Base-by-base conservation (phyloP, 345 rosid genomes). In the Citrus inodora region DNA sequence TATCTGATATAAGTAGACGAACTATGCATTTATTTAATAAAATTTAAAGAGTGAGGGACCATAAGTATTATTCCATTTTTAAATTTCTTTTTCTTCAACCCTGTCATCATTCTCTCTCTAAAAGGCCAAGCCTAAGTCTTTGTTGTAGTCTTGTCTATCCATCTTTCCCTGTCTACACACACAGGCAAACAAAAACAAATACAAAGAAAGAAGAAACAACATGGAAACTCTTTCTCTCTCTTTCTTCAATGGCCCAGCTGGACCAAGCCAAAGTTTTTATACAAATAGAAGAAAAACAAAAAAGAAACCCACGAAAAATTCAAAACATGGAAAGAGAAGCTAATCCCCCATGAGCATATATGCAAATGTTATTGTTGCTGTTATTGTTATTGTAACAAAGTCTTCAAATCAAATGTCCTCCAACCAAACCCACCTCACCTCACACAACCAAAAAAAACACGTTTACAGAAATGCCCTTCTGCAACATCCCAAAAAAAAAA, bases 241-340 rank as follows among this genome's bases (percentile, higher is more conserved):
- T 83, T 35, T 81, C 88, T 80, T 69, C 85, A 82, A 85, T 88
- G 91, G 90, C 93, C 91, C 89, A 86, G 85, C 88, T 86, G 88
- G 89, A 85, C 88, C 89, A 85, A 83, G 82, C 82, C 78, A 79
- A 76, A 70, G 84, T 81, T 48, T 59, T 17, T 37, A 25, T 28
- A 6, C 27, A 8, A 55, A 68, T 71, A 76, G 76, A 70, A 73
- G 73, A 40, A 73, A 79, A 80, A 77, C 55, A 37, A 58, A 51
- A 61, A 27, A 48, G 56, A 30, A 30, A 59, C 60, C 73, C 51
- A 63, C 80, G 76, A 71, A 65, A 38, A 66, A 7, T 68, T 27
- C 73, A 42, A 78, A 61, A 70, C 78, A 65, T 65, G 77, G 67
- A 67, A 67, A 81, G 72, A 65, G 65, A 42, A 77, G 64, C 58